Conservation (phyloP, 2,329 filamentous ascomycete species). For the Nigrospora osmanthi region DNA sequence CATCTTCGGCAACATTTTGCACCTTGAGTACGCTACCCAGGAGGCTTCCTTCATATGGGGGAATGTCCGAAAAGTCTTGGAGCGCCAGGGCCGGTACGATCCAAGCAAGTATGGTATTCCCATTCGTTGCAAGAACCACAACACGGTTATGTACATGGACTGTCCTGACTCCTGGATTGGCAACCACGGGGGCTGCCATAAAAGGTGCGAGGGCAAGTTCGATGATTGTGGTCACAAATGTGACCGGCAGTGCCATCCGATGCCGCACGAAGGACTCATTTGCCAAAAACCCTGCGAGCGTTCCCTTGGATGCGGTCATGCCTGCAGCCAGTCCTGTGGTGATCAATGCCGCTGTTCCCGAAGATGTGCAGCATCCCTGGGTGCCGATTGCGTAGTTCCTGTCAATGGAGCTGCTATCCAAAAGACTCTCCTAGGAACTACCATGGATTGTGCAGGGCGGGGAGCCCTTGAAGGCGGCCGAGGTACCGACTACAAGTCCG, state of each 20-base stretch:
- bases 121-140: conserved; percentile 55
- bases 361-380: not conserved
- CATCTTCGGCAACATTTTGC: conserved; percentile 69
- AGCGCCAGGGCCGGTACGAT: conserved; percentile 21
- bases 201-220: conserved; percentile 13
- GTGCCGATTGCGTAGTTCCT: not conserved
- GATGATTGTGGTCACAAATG: conserved; percentile 18
- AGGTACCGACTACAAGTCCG: no score
- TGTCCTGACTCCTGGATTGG: conserved; percentile 43
- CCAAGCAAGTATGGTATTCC: conserved; percentile 39
- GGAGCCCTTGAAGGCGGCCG: no score
- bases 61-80: conserved; percentile 31
- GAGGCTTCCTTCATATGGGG: conserved; percentile 33
- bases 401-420: no score
- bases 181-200: conserved; percentile 18
- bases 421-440: no score
- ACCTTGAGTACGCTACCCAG: conserved; percentile 34
- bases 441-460: no score
- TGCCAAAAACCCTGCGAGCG: conserved; percentile 18
- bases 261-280: conserved; percentile 15
- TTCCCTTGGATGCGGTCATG: conserved; percentile 15
- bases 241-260: conserved; percentile 19
- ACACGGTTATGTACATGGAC: conserved; percentile 39
- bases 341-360: conserved; percentile 12
- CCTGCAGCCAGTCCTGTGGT: conserved; percentile 17